These are phyloP conservation scores for Ophiostoma sp. DNA, from an alignment of 2,329 filamentous ascomycete genomes.

Conservation along the genomic window DNA sequence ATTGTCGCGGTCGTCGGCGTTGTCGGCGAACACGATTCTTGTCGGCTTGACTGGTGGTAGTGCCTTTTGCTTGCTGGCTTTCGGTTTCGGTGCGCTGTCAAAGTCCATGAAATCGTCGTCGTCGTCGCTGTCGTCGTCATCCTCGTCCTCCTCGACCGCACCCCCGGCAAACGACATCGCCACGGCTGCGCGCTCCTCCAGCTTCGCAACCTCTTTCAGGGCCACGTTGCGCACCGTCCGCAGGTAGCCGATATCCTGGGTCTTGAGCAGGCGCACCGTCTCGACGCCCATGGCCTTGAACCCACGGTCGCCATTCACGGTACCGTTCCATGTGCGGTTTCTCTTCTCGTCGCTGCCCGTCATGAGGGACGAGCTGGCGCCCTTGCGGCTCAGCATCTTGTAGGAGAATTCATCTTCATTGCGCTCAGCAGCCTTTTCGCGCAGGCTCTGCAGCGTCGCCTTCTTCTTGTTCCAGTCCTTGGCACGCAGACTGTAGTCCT, in stretches of 20 bases:
- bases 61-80: slow-evolving; percentile 24
- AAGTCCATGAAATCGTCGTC: slow-evolving; percentile 29
- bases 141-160: slow-evolving; percentile 30
- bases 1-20: slow-evolving; percentile 37
- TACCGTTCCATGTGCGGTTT: slow-evolving; percentile 48
- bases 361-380: slow-evolving; percentile 47
- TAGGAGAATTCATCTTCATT: slow-evolving; percentile 72
- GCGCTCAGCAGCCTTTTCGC: slow-evolving; percentile 57
- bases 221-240: slow-evolving; percentile 57
- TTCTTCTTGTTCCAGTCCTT: slow-evolving; percentile 64
- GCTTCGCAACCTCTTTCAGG: slow-evolving; percentile 50
- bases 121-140: slow-evolving; percentile 34
- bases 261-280: slow-evolving; percentile 59
- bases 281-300: slow-evolving; percentile 53
- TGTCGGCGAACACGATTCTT: slow-evolving; percentile 50
- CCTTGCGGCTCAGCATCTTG: slow-evolving; percentile 60
- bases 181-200: slow-evolving; percentile 52
- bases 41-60: slow-evolving; percentile 29
- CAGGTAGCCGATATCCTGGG: slow-evolving; percentile 62
- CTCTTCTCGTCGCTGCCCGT: slow-evolving; percentile 36
- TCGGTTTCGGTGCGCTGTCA: slow-evolving; percentile 14
- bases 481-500: slow-evolving; percentile 50
- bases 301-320: slow-evolving; percentile 53
- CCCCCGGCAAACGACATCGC: slow-evolving; percentile 36
- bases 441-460: slow-evolving; percentile 52